Evolutionary conservation across 164 flowering plant genomes (phyloP).

Genomic region (Berberis vulgaris): DNA sequence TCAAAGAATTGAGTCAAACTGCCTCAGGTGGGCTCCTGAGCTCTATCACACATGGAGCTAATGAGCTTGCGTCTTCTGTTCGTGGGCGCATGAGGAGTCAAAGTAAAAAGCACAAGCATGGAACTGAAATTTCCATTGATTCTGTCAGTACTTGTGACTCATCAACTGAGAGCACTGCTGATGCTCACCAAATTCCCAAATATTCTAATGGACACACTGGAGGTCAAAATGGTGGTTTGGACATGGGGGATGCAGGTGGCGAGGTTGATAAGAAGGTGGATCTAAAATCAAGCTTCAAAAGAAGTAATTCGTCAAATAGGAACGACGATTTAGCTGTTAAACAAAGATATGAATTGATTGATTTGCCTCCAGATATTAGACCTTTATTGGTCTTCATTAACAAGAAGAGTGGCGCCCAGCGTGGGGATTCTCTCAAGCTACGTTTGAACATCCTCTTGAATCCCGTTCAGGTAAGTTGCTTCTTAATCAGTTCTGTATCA

Average conservation of each 20-base stretch:
- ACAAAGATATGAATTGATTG: conserved; percentile 63
- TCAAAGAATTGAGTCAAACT: conserved; percentile 47
- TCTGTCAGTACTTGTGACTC: conserved; percentile 33
- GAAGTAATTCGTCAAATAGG: conserved; percentile 33
- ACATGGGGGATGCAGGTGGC: conserved; percentile 19
- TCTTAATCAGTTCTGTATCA: background rate
- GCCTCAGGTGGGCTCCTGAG: conserved; percentile 65
- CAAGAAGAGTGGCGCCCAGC: conserved; percentile 95
- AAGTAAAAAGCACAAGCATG: conserved; percentile 67
- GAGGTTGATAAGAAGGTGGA: conserved; percentile 36
- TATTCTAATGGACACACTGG: conserved; percentile 39
- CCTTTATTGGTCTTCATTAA: conserved; percentile 88
- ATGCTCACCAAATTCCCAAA: conserved; percentile 27
- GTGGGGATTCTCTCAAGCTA: conserved; percentile 72
- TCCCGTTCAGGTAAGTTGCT: conserved; percentile 76
- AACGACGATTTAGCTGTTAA: conserved; percentile 50
- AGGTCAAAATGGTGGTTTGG: conserved; percentile 32
- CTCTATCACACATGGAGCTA: conserved; percentile 93
- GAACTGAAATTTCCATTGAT: conserved; percentile 50
- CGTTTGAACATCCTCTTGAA: conserved; percentile 80
- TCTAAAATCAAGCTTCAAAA: conserved; percentile 28
- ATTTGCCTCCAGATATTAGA: conserved; percentile 85
- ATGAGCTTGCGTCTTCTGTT: conserved; percentile 88
- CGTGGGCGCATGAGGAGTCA: conserved; percentile 74
- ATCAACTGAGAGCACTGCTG: conserved; percentile 49